phyloP scores from a whole-genome alignment of 2,329 filamentous ascomycete species.

The Ophiosphaerella narmari region DNA sequence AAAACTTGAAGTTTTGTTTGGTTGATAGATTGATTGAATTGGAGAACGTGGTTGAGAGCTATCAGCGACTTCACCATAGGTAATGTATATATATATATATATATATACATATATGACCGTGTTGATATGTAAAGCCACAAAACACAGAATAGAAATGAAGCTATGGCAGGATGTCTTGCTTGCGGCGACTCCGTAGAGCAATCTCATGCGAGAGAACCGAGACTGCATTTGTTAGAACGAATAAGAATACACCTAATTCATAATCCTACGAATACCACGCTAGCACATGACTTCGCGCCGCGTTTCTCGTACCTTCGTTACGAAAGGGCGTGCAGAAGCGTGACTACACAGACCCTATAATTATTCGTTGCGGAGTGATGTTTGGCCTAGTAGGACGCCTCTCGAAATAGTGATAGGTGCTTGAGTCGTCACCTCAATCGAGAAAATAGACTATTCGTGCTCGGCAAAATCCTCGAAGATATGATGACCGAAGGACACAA shows the following conservation, averaged over 20 bases:
- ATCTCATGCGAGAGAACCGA: slow-evolving; percentile 6
- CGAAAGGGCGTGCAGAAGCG: slow-evolving; percentile 2
- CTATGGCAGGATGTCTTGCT: slow-evolving; percentile 1
- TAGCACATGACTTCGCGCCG: slow-evolving; percentile 33
- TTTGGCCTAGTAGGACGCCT: too few species aligned
- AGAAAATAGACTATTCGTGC: too few species aligned
- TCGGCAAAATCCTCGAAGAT: too few species aligned
- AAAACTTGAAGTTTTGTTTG: not conserved
- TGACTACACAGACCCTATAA: not conserved
- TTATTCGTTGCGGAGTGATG: too few species aligned
- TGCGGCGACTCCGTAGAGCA: slow-evolving; percentile 1
- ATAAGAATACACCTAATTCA: slow-evolving; percentile 9
- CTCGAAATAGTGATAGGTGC: too few species aligned
- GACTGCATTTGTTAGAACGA: not conserved
- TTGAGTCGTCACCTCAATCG: too few species aligned
- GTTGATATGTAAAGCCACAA: not conserved
- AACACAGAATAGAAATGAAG: not conserved
- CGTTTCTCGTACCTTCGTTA: slow-evolving; percentile 17
- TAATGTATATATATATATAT: not conserved
- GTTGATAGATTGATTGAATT: not conserved
- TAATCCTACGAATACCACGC: slow-evolving; percentile 7
- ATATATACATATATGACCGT: not conserved
- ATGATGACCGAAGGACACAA: too few species aligned
- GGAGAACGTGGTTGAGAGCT: not conserved
- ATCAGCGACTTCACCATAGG: too few species aligned